Percentiles rank a stretch among this genome's conserved stretches.
Conservation (phyloP, 306 rosid species). For the Canavalia gladiata region DNA sequence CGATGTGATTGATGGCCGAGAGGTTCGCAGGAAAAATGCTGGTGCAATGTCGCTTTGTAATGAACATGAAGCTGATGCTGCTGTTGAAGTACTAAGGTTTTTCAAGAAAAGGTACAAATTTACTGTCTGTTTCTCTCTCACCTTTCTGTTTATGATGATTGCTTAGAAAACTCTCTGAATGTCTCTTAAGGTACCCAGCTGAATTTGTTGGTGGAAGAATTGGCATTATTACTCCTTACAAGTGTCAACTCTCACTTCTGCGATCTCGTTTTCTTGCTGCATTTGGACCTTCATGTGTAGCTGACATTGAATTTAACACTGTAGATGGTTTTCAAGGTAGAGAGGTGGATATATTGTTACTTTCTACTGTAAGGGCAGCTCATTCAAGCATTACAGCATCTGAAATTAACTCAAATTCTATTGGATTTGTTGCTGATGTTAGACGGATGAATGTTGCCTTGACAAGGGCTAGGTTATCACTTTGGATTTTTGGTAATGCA, state of each 20-base stretch:
- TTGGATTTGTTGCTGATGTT: constrained; percentile 97
- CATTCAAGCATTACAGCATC: constrained; percentile 53
- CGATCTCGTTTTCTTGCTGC: constrained; percentile 79
- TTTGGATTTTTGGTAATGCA: constrained; percentile 93
- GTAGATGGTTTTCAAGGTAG: constrained; percentile 99
- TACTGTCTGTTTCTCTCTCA: constrained; percentile 10
- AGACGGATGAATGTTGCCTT: constrained; percentile 99
- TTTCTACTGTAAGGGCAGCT: constrained; percentile 95
- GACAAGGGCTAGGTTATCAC: constrained; percentile 91
- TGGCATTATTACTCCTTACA: constrained; percentile 94
- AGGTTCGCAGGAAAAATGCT: constrained; percentile 75
- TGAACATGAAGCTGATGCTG: constrained; percentile 94
- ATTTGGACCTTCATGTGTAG: constrained; percentile 76
- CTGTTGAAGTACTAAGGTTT: constrained; percentile 77
- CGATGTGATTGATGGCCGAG: constrained; percentile 83
- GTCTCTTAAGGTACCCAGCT: constrained; percentile 71
- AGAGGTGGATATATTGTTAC: constrained; percentile 91
- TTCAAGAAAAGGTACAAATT: constrained; percentile 71
- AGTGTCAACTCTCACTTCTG: constrained; percentile 82
- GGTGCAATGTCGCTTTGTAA: constrained; percentile 86
- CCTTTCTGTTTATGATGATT: constrained; percentile 34
- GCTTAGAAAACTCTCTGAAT: constrained; percentile 44
- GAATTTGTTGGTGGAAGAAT: constrained; percentile 83
- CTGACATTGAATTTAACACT: constrained; percentile 82
- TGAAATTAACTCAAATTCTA: constrained; percentile 64